A percentile compares a stretch with the other conserved stretches of the same genome.
Conservation (phyloP, 106 monocot species). For the Hemerocallis citrina region DNA sequence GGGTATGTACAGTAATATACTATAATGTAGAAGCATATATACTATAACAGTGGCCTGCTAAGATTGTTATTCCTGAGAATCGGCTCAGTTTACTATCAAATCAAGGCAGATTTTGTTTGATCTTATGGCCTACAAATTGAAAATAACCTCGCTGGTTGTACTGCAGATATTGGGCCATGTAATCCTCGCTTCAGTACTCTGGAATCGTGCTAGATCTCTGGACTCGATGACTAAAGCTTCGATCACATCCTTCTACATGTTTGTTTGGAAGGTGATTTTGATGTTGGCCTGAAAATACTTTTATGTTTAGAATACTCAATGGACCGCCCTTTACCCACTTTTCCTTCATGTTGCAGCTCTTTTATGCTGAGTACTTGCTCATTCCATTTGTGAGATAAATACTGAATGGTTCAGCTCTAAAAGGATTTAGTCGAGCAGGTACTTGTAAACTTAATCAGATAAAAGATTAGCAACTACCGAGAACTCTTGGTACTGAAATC, state of each 20-base stretch:
- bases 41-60: too few species aligned
- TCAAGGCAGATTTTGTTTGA: too few species aligned
- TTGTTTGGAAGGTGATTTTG: conserved; percentile 86
- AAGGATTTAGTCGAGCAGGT: too few species aligned
- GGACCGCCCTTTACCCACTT: background rate
- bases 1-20: too few species aligned
- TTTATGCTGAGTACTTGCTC: conserved; percentile 84
- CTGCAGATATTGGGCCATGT: conserved; percentile 67
- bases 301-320: background rate
- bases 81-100: too few species aligned
- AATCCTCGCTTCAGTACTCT: conserved; percentile 62
- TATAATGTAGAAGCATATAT: too few species aligned
- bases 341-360: conserved; percentile 38
- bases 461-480: too few species aligned
- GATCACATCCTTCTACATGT: conserved; percentile 97
- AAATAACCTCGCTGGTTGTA: background rate
- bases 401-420: too few species aligned
- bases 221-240: conserved; percentile 54
- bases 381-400: conserved; percentile 80
- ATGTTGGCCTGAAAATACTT: background rate
- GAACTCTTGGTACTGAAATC: too few species aligned
- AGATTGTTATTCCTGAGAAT: too few species aligned
- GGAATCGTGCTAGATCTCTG: conserved; percentile 69
- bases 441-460: too few species aligned
- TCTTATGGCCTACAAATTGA: too few species aligned